Conservation (phyloP, 2,329 filamentous ascomycete genomes). For the Alternaria sp. region DNA sequence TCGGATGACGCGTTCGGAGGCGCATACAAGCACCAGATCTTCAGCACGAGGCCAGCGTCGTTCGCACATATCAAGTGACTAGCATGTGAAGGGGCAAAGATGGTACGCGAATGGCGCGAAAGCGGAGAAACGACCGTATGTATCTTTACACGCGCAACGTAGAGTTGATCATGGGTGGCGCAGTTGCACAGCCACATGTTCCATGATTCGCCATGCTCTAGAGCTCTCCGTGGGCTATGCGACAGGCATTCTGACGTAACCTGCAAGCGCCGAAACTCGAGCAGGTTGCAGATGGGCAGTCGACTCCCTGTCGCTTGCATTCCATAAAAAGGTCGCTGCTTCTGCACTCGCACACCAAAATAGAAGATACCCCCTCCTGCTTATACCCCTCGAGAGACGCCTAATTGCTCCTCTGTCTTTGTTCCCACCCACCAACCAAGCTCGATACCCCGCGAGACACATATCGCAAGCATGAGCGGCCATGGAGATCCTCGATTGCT, state of each 20-base stretch:
- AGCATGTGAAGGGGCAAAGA: slow-evolving; percentile 18
- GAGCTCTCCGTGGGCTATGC: slow-evolving; percentile 5
- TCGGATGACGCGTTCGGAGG: slow-evolving; percentile 16
- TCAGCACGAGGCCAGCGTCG: not conserved
- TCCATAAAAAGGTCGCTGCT: slow-evolving; percentile 22
- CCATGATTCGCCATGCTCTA: slow-evolving; percentile 4
- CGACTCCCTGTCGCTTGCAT: slow-evolving; percentile 16
- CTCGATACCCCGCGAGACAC: slow-evolving; percentile 22
- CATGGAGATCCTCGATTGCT: slow-evolving; percentile 66
- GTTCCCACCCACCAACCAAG: not conserved
- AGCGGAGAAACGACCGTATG: not conserved
- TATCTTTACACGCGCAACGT: not conserved
- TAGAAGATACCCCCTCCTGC: slow-evolving; percentile 26
- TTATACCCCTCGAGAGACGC: not conserved
- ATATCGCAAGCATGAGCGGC: slow-evolving; percentile 53
- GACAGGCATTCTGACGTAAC: slow-evolving; percentile 19
- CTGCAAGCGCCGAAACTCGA: slow-evolving; percentile 26
- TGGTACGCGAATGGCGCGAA: not conserved
- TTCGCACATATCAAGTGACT: not conserved
- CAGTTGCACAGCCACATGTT: slow-evolving; percentile 11
- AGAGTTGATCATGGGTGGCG: slow-evolving; percentile 5
- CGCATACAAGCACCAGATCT: slow-evolving; percentile 5
- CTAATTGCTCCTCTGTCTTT: not conserved
- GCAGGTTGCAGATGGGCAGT: slow-evolving; percentile 20
- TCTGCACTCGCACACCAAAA: slow-evolving; percentile 16